Evolutionary conservation across 2,329 filamentous ascomycete genomes (phyloP).

Genomic region (Colletotrichum scovillei): DNA sequence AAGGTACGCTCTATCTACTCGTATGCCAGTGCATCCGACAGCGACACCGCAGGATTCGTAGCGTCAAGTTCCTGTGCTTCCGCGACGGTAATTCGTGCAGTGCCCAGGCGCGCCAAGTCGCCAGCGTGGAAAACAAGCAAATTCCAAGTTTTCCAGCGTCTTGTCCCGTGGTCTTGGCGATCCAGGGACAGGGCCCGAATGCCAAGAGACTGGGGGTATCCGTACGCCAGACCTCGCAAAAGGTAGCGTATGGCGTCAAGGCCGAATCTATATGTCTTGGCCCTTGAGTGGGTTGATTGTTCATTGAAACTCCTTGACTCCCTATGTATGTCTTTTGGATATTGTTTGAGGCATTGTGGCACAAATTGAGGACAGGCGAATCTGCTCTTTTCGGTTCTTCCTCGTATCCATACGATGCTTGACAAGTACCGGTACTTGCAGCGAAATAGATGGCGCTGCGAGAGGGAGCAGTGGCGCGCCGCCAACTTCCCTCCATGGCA

Average conservation of each 20-base stretch:
- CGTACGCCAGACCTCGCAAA: background rate
- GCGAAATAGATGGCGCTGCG: background rate
- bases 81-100: constrained; percentile 1
- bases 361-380: background rate
- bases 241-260: background rate
- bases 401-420: constrained; percentile 14
- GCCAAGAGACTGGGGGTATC: constrained; percentile 1
- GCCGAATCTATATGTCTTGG: background rate
- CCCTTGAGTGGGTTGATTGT: background rate
- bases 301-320: background rate
- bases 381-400: background rate
- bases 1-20: no score
- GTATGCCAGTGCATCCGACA: no score
- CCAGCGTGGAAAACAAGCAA: constrained; percentile 33
- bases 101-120: constrained; percentile 34
- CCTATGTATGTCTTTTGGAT: background rate
- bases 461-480: constrained; percentile 15
- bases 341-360: background rate
- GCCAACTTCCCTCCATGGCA: constrained; percentile 8
- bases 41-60: background rate
- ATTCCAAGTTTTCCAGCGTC: constrained; percentile 35
- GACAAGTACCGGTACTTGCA: background rate
- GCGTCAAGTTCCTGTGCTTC: background rate
- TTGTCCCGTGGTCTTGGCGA: constrained; percentile 36
- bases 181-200: constrained; percentile 22